These are phyloP conservation scores for Alternaria tenuissima DNA, from an alignment of 2,329 filamentous ascomycete species.

Conservation along the genomic window DNA sequence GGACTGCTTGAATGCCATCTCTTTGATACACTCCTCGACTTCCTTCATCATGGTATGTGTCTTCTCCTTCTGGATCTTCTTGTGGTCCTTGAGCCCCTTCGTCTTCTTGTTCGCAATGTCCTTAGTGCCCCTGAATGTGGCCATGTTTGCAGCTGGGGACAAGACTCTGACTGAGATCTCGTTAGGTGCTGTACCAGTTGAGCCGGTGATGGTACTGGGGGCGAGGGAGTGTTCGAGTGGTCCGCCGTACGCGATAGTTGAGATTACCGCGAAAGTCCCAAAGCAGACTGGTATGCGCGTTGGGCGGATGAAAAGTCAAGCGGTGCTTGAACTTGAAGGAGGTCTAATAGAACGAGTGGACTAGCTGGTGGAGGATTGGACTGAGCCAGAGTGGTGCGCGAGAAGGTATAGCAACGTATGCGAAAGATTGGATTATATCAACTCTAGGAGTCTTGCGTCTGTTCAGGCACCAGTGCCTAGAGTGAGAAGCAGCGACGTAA, in stretches of 20 bases:
- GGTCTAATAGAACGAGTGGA: background rate
- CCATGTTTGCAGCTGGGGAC: background rate
- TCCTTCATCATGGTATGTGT: background rate
- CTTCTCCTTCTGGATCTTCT: conserved; percentile 17
- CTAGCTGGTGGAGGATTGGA: background rate
- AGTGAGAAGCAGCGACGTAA: background rate
- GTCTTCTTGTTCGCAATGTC: conserved; percentile 2
- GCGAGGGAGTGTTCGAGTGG: background rate
- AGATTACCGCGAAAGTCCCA: too few relatives aligned
- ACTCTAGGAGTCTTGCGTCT: background rate
- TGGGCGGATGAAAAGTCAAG: background rate
- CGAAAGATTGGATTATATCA: background rate
- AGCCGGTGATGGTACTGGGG: background rate
- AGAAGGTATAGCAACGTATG: background rate
- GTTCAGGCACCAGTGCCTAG: background rate
- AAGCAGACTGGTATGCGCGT: rapidly evolving
- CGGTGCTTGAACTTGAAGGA: too few relatives aligned
- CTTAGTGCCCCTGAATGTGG: background rate
- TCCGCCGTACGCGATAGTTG: background rate
- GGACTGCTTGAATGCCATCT: background rate
- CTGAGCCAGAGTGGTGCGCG: background rate
- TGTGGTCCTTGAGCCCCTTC: conserved; percentile 12
- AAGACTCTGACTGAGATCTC: background rate
- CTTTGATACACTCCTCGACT: background rate
- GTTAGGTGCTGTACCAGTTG: background rate